phyloP scores from a whole-genome alignment of 345 rosid species.

The Moricandia arvensis region DNA sequence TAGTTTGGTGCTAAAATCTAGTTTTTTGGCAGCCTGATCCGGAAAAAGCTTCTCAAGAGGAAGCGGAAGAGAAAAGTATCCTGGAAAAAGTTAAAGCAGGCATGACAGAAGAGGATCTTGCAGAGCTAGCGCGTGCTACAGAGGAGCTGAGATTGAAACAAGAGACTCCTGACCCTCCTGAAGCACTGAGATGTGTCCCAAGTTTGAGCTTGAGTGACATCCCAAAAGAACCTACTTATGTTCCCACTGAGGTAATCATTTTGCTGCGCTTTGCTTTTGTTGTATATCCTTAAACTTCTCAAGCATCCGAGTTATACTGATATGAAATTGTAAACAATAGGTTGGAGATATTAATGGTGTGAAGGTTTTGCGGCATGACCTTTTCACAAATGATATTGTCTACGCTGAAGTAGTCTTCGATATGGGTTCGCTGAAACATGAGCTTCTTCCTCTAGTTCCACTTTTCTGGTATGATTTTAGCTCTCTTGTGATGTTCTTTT shows the following conservation, averaged over 20 bases:
- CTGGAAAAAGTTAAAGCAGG: slow-evolving; percentile 65
- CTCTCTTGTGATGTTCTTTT: slow-evolving; percentile 1
- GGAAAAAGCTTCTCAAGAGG: slow-evolving; percentile 77
- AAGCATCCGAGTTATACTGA: not conserved
- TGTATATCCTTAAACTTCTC: not conserved
- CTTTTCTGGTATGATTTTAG: slow-evolving; percentile 68
- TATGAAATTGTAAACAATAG: slow-evolving; percentile 38
- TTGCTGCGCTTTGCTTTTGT: not conserved
- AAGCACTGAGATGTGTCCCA: slow-evolving; percentile 80
- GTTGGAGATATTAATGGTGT: slow-evolving; percentile 81
- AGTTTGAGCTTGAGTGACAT: slow-evolving; percentile 71
- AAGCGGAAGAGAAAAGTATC: slow-evolving; percentile 70
- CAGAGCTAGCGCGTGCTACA: slow-evolving; percentile 82
- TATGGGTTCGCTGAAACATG: slow-evolving; percentile 76
- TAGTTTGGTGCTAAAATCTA: slow-evolving; percentile 15
- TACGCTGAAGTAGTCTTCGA: slow-evolving; percentile 84
- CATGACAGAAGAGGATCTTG: slow-evolving; percentile 93
- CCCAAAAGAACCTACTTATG: slow-evolving; percentile 74
- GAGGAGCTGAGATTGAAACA: slow-evolving; percentile 79
- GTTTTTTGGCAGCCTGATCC: slow-evolving; percentile 70
- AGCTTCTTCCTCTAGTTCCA: slow-evolving; percentile 83
- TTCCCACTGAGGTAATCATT: slow-evolving; percentile 68
- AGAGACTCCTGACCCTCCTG: slow-evolving; percentile 95
- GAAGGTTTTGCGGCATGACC: slow-evolving; percentile 82
- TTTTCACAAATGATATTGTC: slow-evolving; percentile 90